Evolutionary conservation across 2,329 filamentous ascomycete genomes (phyloP).

Genomic region (Blumeria graminis): DNA sequence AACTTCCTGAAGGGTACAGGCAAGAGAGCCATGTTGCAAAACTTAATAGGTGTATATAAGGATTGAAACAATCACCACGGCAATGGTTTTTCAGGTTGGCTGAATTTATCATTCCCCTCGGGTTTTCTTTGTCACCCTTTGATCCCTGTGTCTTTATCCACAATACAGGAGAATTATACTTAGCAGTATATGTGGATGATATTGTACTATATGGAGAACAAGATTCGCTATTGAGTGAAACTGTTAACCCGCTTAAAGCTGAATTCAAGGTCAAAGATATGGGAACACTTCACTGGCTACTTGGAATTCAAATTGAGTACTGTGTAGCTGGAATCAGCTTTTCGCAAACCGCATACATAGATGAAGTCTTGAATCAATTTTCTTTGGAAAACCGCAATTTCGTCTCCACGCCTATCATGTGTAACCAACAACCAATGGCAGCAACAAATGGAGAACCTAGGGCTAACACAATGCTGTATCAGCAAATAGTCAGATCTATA

Average conservation of each 20-base stretch:
- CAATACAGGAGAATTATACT: too few relatives aligned
- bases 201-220: too few relatives aligned
- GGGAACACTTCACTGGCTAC: too few relatives aligned
- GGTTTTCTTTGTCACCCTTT: background rate
- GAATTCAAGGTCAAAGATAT: background rate
- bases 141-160: too few relatives aligned
- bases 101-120: background rate
- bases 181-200: too few relatives aligned
- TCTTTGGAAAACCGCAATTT: too few relatives aligned
- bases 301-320: background rate
- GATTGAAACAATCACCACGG: background rate
- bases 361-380: background rate
- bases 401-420: too few relatives aligned
- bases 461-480: too few relatives aligned
- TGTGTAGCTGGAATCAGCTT: background rate
- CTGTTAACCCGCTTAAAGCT: background rate
- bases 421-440: too few relatives aligned
- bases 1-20: background rate
- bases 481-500: too few relatives aligned
- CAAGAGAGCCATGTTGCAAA: background rate
- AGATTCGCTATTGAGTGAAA: too few relatives aligned
- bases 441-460: too few relatives aligned
- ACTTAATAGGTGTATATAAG: background rate
- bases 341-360: background rate
- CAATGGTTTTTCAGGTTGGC: background rate